Percentiles rank a stretch among this genome's conserved stretches.
These are phyloP conservation scores for Hypoxylon rickii DNA, from an alignment of 495 filamentous ascomycete species.

Conservation along the genomic window DNA sequence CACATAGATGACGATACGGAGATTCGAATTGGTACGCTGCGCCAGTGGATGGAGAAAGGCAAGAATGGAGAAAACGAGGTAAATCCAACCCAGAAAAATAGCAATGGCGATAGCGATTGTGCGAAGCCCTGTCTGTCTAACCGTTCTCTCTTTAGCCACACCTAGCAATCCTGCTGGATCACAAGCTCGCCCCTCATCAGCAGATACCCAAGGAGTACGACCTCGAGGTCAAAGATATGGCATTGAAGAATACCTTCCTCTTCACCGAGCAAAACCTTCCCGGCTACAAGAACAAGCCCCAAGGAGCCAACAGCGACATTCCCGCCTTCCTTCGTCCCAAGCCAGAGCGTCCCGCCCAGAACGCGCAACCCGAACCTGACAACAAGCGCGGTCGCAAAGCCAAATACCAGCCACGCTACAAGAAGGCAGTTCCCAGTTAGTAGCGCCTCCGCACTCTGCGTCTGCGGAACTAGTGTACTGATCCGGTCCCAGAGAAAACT, in stretches of 20 bases:
- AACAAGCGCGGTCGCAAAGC: slow-evolving; percentile 56
- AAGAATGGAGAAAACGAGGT: slow-evolving; percentile 60
- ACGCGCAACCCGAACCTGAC: slow-evolving; percentile 41
- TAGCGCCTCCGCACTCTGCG: slow-evolving; percentile 17
- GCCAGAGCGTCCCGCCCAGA: slow-evolving; percentile 28
- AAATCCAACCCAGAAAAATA: too few species aligned
- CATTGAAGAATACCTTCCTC: slow-evolving; percentile 78
- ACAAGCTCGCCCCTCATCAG: slow-evolving; percentile 61
- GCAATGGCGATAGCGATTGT: background rate
- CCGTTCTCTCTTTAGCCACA: slow-evolving; percentile 37
- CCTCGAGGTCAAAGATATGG: slow-evolving; percentile 65
- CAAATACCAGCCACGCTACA: slow-evolving; percentile 68
- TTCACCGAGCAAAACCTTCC: slow-evolving; percentile 92
- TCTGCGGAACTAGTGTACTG: background rate
- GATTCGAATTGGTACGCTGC: slow-evolving; percentile 75
- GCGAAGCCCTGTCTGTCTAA: background rate
- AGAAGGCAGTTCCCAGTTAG: slow-evolving; percentile 83
- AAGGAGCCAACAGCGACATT: slow-evolving; percentile 56
- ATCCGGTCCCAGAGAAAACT: slow-evolving; percentile 72
- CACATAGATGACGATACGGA: slow-evolving; percentile 57
- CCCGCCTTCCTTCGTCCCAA: slow-evolving; percentile 54
- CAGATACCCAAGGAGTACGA: slow-evolving; percentile 82
- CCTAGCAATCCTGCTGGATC: slow-evolving; percentile 49
- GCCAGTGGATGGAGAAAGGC: slow-evolving; percentile 57
- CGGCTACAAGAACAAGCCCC: slow-evolving; percentile 66